Percentiles rank a stretch among this genome's conserved stretches.
Conservation (phyloP, 495 filamentous ascomycete genomes). For the Cetradonia linearis region DNA sequence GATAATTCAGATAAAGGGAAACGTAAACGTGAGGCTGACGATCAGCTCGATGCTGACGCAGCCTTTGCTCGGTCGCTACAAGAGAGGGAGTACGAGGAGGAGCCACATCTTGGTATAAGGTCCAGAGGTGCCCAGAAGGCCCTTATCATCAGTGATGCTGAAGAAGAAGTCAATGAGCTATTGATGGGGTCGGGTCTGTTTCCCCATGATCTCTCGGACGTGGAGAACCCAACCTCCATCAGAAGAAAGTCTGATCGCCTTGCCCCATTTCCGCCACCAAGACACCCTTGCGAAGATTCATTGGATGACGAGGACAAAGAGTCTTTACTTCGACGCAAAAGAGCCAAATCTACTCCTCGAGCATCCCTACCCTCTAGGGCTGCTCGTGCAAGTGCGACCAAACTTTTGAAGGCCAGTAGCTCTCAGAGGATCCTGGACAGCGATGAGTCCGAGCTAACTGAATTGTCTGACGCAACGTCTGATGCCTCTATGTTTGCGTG, state of each 20-base stretch:
- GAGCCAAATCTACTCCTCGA: conserved; percentile 4
- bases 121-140: conserved; percentile 11
- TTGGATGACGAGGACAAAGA: neutral
- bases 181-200: neutral
- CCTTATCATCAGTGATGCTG: conserved; percentile 12
- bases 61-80: conserved; percentile 51
- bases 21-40: conserved; percentile 33
- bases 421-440: conserved; percentile 16
- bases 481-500: conserved; percentile 15
- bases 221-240: neutral
- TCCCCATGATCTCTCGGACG: neutral
- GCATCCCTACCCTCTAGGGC: conserved; percentile 17
- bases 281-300: neutral
- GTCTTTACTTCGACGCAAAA: neutral
- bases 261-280: neutral
- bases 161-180: conserved; percentile 8
- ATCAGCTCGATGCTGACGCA: conserved; percentile 41
- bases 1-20: conserved; percentile 21
- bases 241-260: neutral
- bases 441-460: conserved; percentile 16
- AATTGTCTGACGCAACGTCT: conserved; percentile 6
- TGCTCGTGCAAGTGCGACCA: conserved; percentile 19
- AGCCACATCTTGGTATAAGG: conserved; percentile 27
- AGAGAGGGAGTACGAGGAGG: conserved; percentile 46
- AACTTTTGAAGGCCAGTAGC: conserved; percentile 4